Evolutionary conservation across 129 eudicot species (phyloP), one percentile per base, ranked within the genome.

Genomic region (Pulicaria dysenterica): DNA sequence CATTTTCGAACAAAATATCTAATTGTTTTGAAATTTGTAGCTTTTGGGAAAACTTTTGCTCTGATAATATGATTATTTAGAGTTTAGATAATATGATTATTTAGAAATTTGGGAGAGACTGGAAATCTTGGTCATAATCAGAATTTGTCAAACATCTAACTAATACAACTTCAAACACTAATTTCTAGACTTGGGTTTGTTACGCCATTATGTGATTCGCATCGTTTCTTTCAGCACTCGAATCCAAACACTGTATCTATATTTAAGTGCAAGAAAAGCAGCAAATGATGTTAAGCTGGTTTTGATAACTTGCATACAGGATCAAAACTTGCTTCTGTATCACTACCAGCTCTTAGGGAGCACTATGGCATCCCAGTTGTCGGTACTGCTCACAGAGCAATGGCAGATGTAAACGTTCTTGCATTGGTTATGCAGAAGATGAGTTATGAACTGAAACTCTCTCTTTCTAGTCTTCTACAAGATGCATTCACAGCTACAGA

Each of bases 351-450:
- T 59, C 96, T 94, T 40, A 77, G 86, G 7, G 89, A 90, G 57
- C 67, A 78, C 58, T 94, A 80, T 69, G 73, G 68, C 4, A 82
- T 94, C 56, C 88, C 85, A 14, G 41, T 79, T 58, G 48, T 37
- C 0, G 97, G 95, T 46, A 56, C 80, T 12, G 97, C 91, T n/a
- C 97, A 91, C 81, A 83, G 97, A 84, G 95, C 97, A 57, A 77
- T 91, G 87, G 79, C 95, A 3, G 97, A 91, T 50, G 97, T 88
- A 60, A 63, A 78, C 58, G 56, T 83, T 8, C 59, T 91, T 64
- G 77, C 97, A 6, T 41, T 79, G 58, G 79, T 88, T 48, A 83
- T 91, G 43, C 95, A 91, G 67, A 85, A 64, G 68, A 11, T 91
- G 81, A 85, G 95, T 63, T 71, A 24, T 34, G 91, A 85, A 24